Evolutionary conservation across 164 flowering plant species (phyloP).

Genomic region (Berberis thunbergii): DNA sequence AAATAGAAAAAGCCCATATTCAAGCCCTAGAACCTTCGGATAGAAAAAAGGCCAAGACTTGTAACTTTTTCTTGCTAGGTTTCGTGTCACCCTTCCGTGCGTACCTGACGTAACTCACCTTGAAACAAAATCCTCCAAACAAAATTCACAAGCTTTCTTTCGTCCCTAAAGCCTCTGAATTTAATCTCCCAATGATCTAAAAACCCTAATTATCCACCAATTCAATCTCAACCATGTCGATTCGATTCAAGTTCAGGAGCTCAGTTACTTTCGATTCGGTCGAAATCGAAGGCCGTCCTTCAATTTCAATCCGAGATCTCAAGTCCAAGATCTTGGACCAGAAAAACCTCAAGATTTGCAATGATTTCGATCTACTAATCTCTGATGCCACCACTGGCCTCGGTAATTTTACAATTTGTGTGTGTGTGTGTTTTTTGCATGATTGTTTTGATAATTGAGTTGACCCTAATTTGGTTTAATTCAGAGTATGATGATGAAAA

Average conservation of each 20-base stretch:
- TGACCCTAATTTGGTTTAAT: conserved; percentile 6
- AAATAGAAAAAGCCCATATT: no score
- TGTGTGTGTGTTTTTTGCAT: background rate
- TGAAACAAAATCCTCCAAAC: no score
- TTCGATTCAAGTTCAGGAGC: conserved; percentile 64
- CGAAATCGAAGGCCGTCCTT: conserved; percentile 33
- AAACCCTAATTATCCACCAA: no score
- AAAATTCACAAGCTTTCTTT: no score
- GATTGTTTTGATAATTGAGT: background rate
- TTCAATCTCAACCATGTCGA: conserved; percentile 24
- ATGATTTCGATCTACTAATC: conserved; percentile 56
- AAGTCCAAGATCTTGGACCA: conserved; percentile 32
- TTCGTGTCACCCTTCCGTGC: no score
- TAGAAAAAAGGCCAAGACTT: no score
- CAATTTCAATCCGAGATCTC: conserved; percentile 50
- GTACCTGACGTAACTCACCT: no score
- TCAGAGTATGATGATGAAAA: conserved; percentile 44
- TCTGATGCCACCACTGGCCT: conserved; percentile 43
- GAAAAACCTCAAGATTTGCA: conserved; percentile 35
- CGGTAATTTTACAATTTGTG: conserved; percentile 26
- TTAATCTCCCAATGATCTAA: no score
- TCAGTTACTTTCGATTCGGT: conserved; percentile 45
- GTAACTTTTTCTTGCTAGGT: no score
- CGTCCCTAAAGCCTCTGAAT: no score
- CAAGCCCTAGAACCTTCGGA: no score